These are phyloP conservation scores for Trypanosoma avium DNA, from an alignment of 208 protist species.

Conservation along the genomic window DNA sequence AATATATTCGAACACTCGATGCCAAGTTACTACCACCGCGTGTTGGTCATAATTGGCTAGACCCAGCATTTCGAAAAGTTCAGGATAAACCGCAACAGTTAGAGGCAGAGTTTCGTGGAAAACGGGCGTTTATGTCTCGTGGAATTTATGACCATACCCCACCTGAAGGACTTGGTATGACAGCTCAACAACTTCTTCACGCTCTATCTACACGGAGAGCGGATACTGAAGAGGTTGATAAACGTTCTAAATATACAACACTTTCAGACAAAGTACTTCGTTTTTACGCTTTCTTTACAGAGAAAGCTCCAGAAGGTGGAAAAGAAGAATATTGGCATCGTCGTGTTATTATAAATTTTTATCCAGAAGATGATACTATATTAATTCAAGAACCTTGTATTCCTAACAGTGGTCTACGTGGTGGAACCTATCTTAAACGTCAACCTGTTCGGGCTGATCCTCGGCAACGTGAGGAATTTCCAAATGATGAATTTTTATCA, in stretches of 20 bases:
- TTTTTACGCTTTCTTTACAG: constrained; percentile 96
- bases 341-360: constrained; percentile 91
- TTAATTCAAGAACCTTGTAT: constrained; percentile 91
- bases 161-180: constrained; percentile 47
- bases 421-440: constrained; percentile 92
- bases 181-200: constrained; percentile 76
- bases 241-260: constrained; percentile 48
- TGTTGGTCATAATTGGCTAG: constrained; percentile 89
- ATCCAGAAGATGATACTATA: constrained; percentile 94
- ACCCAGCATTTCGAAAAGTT: constrained; percentile 77
- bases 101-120: constrained; percentile 79
- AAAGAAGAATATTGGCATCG: constrained; percentile 89
- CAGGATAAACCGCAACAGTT: constrained; percentile 85
- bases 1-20: constrained; percentile 77
- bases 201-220: constrained; percentile 35
- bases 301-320: constrained; percentile 89
- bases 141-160: constrained; percentile 46
- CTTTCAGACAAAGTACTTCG: constrained; percentile 94
- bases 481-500: constrained; percentile 81
- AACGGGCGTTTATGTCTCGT: constrained; percentile 49
- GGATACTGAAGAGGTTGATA: constrained; percentile 22
- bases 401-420: constrained; percentile 94
- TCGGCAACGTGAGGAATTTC: constrained; percentile 76
- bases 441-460: constrained; percentile 80
- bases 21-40: constrained; percentile 73